Evolutionary conservation across 2,329 filamentous ascomycete species (phyloP), one percentile per base, ranked within the genome.

Genomic region (Colletotrichum sublineola): DNA sequence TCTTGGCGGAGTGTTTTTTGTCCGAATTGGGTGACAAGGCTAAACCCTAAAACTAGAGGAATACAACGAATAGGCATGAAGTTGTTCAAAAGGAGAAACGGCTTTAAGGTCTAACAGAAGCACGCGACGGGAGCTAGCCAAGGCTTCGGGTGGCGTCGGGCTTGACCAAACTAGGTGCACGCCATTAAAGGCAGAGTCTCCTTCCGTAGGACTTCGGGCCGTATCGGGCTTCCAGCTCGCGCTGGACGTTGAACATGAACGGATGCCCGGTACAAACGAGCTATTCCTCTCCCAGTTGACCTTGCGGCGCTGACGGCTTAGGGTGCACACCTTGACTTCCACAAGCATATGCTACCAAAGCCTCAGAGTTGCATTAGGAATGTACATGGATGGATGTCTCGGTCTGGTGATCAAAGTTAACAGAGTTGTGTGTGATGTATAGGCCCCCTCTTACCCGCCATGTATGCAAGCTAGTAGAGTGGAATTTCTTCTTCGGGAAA

Each of bases 181-280:
- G 48, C 15, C n/a, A 38, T 50, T 50, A 46, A 29, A 12, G 33
- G 63, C 50, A 61, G 55, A 62, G 15, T 52, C 53, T 56, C 60
- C 46, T 46, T 50, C 46, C 44, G 68, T 55, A 36, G 42, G 40
- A 36, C 40, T 24, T 40, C 12, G 11, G 12, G 63, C 69, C 66
- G 24, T 48, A 65, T 64, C 44, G 9, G 61, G 69, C 46, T 64
- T 64, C 48, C 66, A 69, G 66, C 11, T 64, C 69, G 69, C n/a
- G 66, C 66, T 48, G 66, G 29, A 29, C 15, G 31, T 50, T 63
- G 11, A 44, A 7, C 33, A 11, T 46, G 65, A 42, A 53, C 53
- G 53, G 42, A 64, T 29, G 24, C 69, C 69, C 69, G 69, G 69
- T 36, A 48, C 24, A 33, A 42, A 24, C 18, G 3, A 33, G 9